Conservation (phyloP, 495 filamentous ascomycete species). For the Podospora pseudopauciseta region DNA sequence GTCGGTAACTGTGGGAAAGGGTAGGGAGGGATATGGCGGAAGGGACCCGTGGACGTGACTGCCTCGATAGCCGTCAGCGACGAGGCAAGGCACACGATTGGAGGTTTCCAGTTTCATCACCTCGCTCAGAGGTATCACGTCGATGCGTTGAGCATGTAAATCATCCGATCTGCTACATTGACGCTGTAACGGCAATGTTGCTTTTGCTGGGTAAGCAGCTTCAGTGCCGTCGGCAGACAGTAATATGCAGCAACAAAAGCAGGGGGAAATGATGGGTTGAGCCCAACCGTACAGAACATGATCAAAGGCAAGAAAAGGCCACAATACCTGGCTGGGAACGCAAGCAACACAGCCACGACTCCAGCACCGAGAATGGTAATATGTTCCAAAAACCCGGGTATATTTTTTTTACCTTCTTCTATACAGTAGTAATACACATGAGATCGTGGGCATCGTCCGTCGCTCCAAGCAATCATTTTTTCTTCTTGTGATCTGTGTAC, state of each 20-base stretch:
- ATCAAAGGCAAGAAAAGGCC: too few species aligned
- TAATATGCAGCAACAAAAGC: background rate
- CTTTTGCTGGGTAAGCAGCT: background rate
- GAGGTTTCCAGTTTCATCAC: background rate
- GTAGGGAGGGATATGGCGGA: background rate
- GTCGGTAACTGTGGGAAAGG: background rate
- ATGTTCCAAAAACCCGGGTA: constrained; percentile 19
- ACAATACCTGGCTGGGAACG: too few species aligned
- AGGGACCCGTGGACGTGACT: background rate
- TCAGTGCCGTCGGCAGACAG: background rate
- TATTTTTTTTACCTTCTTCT: constrained; percentile 21
- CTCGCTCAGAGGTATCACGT: background rate
- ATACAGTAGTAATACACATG: constrained; percentile 24
- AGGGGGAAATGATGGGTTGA: background rate
- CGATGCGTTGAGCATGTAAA: background rate
- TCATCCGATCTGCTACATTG: background rate
- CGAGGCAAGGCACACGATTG: background rate
- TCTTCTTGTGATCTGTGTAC: constrained; percentile 27
- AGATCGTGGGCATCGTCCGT: background rate
- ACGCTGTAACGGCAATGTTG: background rate
- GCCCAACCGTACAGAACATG: background rate
- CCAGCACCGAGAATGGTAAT: background rate
- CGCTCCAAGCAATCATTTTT: constrained; percentile 19
- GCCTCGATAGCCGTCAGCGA: background rate
- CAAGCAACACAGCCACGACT: background rate